phyloP scores from a whole-genome alignment of 2,329 filamentous ascomycete species.

The Drechmeria coniospora region DNA sequence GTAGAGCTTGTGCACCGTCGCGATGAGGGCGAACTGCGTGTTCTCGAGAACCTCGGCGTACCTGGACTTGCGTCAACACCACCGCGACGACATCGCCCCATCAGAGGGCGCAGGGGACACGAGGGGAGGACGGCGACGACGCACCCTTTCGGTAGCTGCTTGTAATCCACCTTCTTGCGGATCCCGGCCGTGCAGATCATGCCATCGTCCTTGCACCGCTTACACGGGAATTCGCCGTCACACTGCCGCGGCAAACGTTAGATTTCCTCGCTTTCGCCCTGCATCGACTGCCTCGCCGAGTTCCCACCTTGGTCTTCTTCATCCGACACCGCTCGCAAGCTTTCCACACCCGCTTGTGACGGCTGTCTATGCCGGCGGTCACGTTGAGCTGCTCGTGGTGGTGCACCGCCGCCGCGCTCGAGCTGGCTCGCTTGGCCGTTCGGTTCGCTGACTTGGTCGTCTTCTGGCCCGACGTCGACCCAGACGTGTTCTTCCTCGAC shows the following conservation, averaged over 20 bases:
- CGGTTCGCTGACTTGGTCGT: conserved; percentile 34
- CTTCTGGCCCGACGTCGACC: conserved; percentile 24
- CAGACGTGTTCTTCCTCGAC: conserved; percentile 21
- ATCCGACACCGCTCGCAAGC: conserved; percentile 51
- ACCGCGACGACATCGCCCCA: background rate
- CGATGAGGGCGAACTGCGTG: conserved; percentile 48
- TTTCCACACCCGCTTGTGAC: conserved; percentile 52
- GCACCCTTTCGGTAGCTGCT: conserved; percentile 47
- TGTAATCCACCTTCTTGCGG: conserved; percentile 53
- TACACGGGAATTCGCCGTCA: conserved; percentile 50
- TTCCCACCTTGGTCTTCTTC: conserved; percentile 51
- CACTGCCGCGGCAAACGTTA: conserved; percentile 24
- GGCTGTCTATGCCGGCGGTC: conserved; percentile 29
- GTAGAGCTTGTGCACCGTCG: conserved; percentile 51
- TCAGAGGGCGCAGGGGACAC: background rate
- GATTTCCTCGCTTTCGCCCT: background rate
- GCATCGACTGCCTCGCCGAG: background rate
- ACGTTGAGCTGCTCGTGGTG: conserved; percentile 22
- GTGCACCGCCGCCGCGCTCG: conserved; percentile 17
- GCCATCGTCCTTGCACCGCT: conserved; percentile 50
- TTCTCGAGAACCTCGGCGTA: conserved; percentile 52
- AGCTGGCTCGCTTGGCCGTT: conserved; percentile 33
- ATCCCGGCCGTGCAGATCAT: conserved; percentile 48
- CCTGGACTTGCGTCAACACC: conserved; percentile 18
- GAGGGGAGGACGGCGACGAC: conserved; percentile 7